A percentile compares a stretch with the other conserved stretches of the same genome.
Conservation (phyloP, 2,329 filamentous ascomycete species). For the Ilyonectria mors-panacis region DNA sequence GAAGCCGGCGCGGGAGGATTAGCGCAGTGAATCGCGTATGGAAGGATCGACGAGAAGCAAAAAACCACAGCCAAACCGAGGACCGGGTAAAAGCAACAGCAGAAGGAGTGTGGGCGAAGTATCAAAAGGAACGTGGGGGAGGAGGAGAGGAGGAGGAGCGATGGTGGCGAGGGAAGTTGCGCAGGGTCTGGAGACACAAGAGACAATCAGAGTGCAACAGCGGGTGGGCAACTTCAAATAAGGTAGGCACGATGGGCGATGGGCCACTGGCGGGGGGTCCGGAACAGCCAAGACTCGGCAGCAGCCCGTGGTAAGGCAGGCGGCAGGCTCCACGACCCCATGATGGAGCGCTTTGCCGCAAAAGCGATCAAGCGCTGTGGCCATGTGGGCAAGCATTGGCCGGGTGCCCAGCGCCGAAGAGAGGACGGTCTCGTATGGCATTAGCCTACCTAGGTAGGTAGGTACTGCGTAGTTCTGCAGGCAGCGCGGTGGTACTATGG, state of each 20-base stretch:
- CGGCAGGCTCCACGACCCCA: neutral
- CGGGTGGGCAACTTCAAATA: slow-evolving; percentile 41
- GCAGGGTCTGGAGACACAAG: slow-evolving; percentile 29
- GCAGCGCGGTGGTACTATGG: neutral
- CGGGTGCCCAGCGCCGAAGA: neutral
- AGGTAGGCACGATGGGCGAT: slow-evolving; percentile 26
- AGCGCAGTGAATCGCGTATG: slow-evolving; percentile 24
- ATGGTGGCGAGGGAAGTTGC: slow-evolving; percentile 26
- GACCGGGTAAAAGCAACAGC: slow-evolving; percentile 25
- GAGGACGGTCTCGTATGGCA: neutral
- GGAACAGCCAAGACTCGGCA: slow-evolving; percentile 11
- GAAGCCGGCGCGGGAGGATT: slow-evolving; percentile 9
- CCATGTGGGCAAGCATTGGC: neutral
- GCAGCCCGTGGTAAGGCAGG: neutral
- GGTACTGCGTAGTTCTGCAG: no score
- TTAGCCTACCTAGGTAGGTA: neutral
- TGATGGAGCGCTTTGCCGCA: slow-evolving; percentile 9
- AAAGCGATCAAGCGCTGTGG: neutral
- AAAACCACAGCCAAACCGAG: slow-evolving; percentile 29
- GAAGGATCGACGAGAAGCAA: slow-evolving; percentile 45
- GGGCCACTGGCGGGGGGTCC: slow-evolving; percentile 4
- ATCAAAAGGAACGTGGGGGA: slow-evolving; percentile 24
- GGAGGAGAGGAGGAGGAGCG: slow-evolving; percentile 11
- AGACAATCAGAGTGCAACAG: slow-evolving; percentile 26
- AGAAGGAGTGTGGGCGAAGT: slow-evolving; percentile 39